Base-by-base conservation (phyloP, 163 green algal genomes). In the Trebouxia gelatinosa region DNA sequence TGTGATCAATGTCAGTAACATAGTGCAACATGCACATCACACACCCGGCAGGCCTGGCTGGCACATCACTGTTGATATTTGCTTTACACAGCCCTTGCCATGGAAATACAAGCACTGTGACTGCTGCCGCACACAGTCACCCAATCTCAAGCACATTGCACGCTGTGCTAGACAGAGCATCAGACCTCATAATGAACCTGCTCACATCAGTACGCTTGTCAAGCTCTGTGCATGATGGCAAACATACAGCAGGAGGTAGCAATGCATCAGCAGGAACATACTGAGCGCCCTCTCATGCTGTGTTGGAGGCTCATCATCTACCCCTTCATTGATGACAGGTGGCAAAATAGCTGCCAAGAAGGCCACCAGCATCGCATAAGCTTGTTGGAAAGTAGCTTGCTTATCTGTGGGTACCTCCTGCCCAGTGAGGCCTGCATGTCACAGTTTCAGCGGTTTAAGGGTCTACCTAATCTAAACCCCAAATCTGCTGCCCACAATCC, bases 281-380 rank as follows among this genome's bases (percentile, higher is more conserved):
- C 74, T 43, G 21, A 84, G 46, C 3, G 66, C 74, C 28, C 32
- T 17, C 11, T 84, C 74, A 5, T 85, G 64, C 6, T 72, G 19
- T 26, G 64, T 72, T 32, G 64, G 62, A 21, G 76, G 40, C 19
- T 72, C 75, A 9, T 79, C 74, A 57, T 67, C 66, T 17, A 51
- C 9, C 11, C 57, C 64, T n/a, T 75, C 39, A 57, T 34, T 50
- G 54, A 80, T 80, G 65, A 92, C 83, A 38, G 84, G 74, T 21
- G 87, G 87, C 77, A 88, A 71, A 78, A 91, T 71, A 65, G 79
- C 67, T 19, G 77, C 59, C 35, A 86, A 71, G 51, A 77, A 70
- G 0, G 83, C 79, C 50, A 89, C 72, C 78, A 89, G 74, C 68
- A 91, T 78, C 28, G 89, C 67, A 59, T 87, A 85, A 0, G 72